Evolutionary conservation across 2,329 filamentous ascomycete species (phyloP).

Genomic region (Chaetomiaceae sp.): DNA sequence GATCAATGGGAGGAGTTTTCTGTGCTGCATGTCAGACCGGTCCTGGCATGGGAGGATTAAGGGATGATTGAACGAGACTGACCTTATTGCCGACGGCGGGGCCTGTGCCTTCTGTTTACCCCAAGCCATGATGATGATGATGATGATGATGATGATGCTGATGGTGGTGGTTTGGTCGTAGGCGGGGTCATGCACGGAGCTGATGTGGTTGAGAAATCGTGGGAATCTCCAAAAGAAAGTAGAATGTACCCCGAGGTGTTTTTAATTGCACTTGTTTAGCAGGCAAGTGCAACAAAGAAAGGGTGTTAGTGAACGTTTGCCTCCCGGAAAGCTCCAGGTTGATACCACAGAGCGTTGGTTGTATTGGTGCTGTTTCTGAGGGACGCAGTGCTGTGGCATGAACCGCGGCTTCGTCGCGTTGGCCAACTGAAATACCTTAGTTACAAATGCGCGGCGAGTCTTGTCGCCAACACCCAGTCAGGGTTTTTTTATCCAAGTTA

Average conservation of each 20-base stretch:
- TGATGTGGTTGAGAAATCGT: neutral
- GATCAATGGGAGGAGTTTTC: conserved; percentile 62
- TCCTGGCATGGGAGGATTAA: neutral
- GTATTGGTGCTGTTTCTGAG: neutral
- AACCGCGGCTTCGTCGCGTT: neutral
- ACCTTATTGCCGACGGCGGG: conserved; percentile 13
- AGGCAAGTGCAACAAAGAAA: neutral
- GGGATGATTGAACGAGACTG: neutral
- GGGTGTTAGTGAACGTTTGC: neutral
- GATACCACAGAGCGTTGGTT: too few species aligned
- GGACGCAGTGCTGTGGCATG: neutral
- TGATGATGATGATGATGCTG: neutral
- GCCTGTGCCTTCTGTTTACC: conserved; percentile 8
- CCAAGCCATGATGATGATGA: conserved; percentile 15
- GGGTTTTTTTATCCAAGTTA: too few species aligned
- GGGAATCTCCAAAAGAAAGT: neutral
- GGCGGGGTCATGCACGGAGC: neutral
- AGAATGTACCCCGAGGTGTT: too few species aligned
- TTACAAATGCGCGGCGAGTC: too few species aligned
- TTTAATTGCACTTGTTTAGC: neutral
- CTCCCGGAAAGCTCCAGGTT: too few species aligned
- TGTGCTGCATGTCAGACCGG: conserved; percentile 26
- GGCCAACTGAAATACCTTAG: neutral
- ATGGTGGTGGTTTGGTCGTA: too few species aligned
- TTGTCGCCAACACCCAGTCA: too few species aligned